A percentile compares a stretch with the other conserved stretches of the same genome.
Evolutionary conservation across 1,139 yeast species (phyloP).

Genomic region (Scheffersomyces illinoinensis): DNA sequence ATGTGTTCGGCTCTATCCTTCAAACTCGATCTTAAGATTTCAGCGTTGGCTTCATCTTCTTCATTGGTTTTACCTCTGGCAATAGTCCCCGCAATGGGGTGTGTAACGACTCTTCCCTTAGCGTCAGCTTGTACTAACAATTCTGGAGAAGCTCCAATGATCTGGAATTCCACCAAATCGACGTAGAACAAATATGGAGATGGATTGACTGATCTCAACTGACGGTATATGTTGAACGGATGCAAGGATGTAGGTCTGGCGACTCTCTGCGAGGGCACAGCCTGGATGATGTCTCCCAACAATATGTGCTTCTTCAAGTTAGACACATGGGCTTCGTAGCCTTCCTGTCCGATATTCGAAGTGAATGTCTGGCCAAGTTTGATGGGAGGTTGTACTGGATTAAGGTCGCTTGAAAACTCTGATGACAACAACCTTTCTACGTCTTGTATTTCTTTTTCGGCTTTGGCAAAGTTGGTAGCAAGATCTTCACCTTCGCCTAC

Average conservation of each 20-base stretch:
- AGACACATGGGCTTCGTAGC: constrained; percentile 81
- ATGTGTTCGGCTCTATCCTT: constrained; percentile 98
- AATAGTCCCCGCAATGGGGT: constrained; percentile 97
- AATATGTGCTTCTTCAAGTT: constrained; percentile 76
- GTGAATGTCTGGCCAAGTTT: constrained; percentile 63
- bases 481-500: constrained; percentile 43
- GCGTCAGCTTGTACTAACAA: constrained; percentile 78
- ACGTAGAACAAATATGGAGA: constrained; percentile 94
- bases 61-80: constrained; percentile 85
- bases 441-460: constrained; percentile 55
- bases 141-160: constrained; percentile 97
- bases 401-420: constrained; percentile 32
- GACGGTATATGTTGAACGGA: constrained; percentile 94
- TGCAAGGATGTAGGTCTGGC: constrained; percentile 93
- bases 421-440: constrained; percentile 52
- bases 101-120: constrained; percentile 78
- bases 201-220: constrained; percentile 92
- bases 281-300: constrained; percentile 93
- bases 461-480: constrained; percentile 53
- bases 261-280: constrained; percentile 95
- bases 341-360: constrained; percentile 90
- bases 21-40: constrained; percentile 68
- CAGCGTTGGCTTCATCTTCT: constrained; percentile 86
- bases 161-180: constrained; percentile 87
- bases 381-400: constrained; percentile 69